A percentile compares a stretch with the other conserved stretches of the same genome.
Conservation (phyloP, 2,329 filamentous ascomycete genomes). For the Aspergillus jensenii region DNA sequence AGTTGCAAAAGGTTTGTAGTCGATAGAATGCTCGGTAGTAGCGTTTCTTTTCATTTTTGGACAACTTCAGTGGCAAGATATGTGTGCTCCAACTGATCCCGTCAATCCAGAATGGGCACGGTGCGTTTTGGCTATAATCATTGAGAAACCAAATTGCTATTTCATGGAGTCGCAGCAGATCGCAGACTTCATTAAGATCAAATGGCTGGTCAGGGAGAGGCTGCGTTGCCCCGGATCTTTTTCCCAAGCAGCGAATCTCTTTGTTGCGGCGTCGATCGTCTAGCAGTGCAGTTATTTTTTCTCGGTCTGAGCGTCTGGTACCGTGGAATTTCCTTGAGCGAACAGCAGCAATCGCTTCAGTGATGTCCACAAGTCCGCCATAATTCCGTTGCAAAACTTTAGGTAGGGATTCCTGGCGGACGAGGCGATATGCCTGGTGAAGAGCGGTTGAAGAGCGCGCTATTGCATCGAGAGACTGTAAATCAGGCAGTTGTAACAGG, state of each 20-base stretch:
- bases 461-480: slow-evolving; percentile 14
- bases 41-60: slow-evolving; percentile 13
- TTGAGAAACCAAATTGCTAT: neutral
- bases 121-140: neutral
- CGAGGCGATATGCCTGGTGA: slow-evolving; percentile 14
- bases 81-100: neutral
- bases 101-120: neutral
- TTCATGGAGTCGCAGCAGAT: neutral
- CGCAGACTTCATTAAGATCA: neutral
- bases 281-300: slow-evolving; percentile 16
- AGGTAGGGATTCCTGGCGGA: slow-evolving; percentile 3
- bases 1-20: slow-evolving; percentile 14
- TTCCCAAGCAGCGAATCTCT: slow-evolving; percentile 9
- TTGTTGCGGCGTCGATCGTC: slow-evolving; percentile 18
- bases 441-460: slow-evolving; percentile 17
- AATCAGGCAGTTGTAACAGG: slow-evolving; percentile 1
- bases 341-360: slow-evolving; percentile 20
- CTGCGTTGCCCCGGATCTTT: neutral
- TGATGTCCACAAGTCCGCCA: slow-evolving; percentile 11
- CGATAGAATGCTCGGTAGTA: slow-evolving; percentile 18
- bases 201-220: neutral
- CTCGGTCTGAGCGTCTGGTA: neutral
- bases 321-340: slow-evolving; percentile 17
- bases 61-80: slow-evolving; percentile 11
- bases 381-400: slow-evolving; percentile 8